Evolutionary conservation across 805 yeast genomes (phyloP), one percentile per base, ranked within the genome.

Genomic region (Monosporozyma aquatica): DNA sequence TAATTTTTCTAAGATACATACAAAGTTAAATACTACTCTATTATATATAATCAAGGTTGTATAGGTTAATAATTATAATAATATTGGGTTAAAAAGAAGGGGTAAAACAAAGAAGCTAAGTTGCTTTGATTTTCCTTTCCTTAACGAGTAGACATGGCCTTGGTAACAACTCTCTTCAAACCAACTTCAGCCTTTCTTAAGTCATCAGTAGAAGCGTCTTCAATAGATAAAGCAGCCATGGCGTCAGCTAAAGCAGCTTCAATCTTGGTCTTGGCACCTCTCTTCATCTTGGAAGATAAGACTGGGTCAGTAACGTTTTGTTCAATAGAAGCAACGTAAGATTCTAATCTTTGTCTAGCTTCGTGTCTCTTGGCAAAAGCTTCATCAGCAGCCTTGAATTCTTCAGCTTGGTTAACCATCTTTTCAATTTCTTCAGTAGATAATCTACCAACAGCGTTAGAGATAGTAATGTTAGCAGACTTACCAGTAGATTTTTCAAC

Each of bases 311-410:
- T 86, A 71, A 90, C 82, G 60, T 95, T 84, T 58, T 92, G 75
- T 78, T 92, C 97, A 62, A 89, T 86, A 57, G 94, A 80, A 61
- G 95, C 78, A 68, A 92, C 95, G 83, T 90, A 90, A 63, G 97
- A 87, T 80, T 90, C 98, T 69, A 90, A 83, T 78, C 87, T 89
- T 78, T 90, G 97, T 78, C 89, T 90, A 68, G 95, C 92, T 80
- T 92, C 97, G 77, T 90, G 97, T 70, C 83, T 83, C 89, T 89
- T 90, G 74, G 97, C 94, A 84, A 90, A 92, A 64, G 95, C 96
- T 68, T 90, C 97, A 73, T 90, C 98, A 62, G 95, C 85, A 66
- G 90, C 77, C 87, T 90, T 90, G 95, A 87, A 92, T 74, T 86
- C 86, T 76, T 90, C 98, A 62, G 98, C 97, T 68, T 92, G 97